Conservation (phyloP, 129 eudicot genomes). For the Mikania micrantha region DNA sequence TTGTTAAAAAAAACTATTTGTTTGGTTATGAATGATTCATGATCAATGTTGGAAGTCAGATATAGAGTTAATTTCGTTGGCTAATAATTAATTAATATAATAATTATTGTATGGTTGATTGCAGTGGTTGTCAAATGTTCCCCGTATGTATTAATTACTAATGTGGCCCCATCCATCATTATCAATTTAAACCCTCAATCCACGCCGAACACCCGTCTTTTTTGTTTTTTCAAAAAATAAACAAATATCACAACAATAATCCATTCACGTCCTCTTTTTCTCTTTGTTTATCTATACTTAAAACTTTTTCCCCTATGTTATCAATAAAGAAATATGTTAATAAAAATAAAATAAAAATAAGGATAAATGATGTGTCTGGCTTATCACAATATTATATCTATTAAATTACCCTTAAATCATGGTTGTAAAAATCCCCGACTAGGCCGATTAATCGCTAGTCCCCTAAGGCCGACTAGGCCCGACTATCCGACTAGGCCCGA, state of each 20-base stretch:
- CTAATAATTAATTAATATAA: too few relatives aligned
- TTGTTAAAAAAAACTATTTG: too few relatives aligned
- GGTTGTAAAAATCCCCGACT: too few relatives aligned
- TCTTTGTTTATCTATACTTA: not conserved
- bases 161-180: not conserved
- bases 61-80: not conserved
- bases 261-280: not conserved
- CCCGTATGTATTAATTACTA: not conserved
- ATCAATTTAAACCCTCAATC: conserved; percentile 6
- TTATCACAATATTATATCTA: too few relatives aligned
- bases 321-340: too few relatives aligned
- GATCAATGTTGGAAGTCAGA: not conserved
- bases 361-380: too few relatives aligned
- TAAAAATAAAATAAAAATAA: too few relatives aligned
- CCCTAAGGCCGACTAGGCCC: too few relatives aligned
- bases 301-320: not conserved
- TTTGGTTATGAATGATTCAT: not conserved
- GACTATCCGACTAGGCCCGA: too few relatives aligned
- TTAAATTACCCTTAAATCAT: too few relatives aligned
- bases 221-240: not conserved
- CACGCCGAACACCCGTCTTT: not conserved
- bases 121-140: not conserved
- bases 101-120: conserved; percentile 12
- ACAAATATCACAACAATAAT: not conserved
- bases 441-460: too few relatives aligned